phyloP scores from a whole-genome alignment of 1,284 basidiomycete genomes.

The Sporisorium iseilematis-ciliati region DNA sequence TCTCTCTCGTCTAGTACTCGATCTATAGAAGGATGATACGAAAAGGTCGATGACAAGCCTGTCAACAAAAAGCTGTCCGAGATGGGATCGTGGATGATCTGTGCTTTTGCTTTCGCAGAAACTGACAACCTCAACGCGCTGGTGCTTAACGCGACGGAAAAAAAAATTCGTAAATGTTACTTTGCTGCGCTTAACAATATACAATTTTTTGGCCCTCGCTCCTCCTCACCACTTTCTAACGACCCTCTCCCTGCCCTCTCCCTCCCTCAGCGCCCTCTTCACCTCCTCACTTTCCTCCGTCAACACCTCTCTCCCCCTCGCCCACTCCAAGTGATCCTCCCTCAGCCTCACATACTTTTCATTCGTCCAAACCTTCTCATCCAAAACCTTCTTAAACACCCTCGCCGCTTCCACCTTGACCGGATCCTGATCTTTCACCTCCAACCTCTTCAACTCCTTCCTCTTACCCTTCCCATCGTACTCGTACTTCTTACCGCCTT shows the following conservation, averaged over 20 bases:
- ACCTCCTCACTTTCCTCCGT: constrained; percentile 19
- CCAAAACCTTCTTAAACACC: constrained; percentile 34
- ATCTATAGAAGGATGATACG: neutral
- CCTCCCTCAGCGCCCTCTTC: constrained; percentile 11
- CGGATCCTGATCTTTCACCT: constrained; percentile 27
- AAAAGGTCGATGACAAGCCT: neutral
- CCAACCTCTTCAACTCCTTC: constrained; percentile 19
- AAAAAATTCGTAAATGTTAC: constrained; percentile 1
- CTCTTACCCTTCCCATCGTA: constrained; percentile 13
- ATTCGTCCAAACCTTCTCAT: constrained; percentile 37
- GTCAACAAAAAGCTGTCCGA: neutral
- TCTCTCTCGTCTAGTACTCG: neutral
- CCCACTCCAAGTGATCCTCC: constrained; percentile 30
- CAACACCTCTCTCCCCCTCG: neutral
- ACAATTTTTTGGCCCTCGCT: neutral
- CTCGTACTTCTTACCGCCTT: constrained; percentile 43
- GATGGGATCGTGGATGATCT: constrained; percentile 18
- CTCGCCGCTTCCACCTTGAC: constrained; percentile 45
- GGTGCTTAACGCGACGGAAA: constrained; percentile 12
- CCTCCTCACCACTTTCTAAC: constrained; percentile 18
- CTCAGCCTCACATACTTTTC: constrained; percentile 23
- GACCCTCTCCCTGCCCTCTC: constrained; percentile 12
- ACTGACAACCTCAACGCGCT: constrained; percentile 13
- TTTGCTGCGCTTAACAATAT: neutral
- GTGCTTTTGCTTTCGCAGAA: constrained; percentile 20